A percentile compares a stretch with the other conserved stretches of the same genome.
Conservation (phyloP, 805 yeast species). For the Candida piceae region DNA sequence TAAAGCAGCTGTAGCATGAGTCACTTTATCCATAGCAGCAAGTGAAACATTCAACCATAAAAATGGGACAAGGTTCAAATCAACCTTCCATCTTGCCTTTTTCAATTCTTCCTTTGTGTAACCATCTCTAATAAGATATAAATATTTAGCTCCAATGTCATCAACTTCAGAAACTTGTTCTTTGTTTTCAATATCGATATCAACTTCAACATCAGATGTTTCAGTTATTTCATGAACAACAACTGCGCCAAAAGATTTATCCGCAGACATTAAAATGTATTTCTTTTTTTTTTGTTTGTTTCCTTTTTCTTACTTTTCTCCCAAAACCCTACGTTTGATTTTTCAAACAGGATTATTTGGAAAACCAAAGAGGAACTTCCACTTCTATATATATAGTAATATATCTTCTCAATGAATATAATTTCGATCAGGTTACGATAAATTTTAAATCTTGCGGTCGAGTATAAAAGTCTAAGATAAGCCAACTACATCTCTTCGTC, state of each 20-base stretch:
- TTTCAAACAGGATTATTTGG: no score
- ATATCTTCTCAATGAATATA: no score
- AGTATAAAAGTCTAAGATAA: no score
- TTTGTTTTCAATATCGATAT: background rate
- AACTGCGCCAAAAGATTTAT: background rate
- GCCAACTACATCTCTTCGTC: no score
- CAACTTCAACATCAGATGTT: background rate
- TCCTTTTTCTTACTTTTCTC: no score
- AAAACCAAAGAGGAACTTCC: no score
- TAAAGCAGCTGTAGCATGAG: constrained; percentile 36
- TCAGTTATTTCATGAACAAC: background rate
- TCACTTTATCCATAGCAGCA: constrained; percentile 50
- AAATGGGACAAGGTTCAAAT: constrained; percentile 44
- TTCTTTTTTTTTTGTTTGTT: no score
- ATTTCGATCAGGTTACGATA: no score
- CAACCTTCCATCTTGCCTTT: constrained; percentile 39
- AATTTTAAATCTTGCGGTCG: no score
- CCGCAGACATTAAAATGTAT: background rate
- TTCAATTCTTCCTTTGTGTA: constrained; percentile 17
- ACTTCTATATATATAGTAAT: no score
- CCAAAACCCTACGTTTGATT: no score
- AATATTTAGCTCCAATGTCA: constrained; percentile 18
- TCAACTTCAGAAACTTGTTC: constrained; percentile 4
- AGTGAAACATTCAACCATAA: constrained; percentile 41
- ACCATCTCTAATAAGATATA: constrained; percentile 15